These are phyloP conservation scores for Psilocybe mexicana DNA, from an alignment of 1,284 basidiomycete genomes.

Conservation along the genomic window DNA sequence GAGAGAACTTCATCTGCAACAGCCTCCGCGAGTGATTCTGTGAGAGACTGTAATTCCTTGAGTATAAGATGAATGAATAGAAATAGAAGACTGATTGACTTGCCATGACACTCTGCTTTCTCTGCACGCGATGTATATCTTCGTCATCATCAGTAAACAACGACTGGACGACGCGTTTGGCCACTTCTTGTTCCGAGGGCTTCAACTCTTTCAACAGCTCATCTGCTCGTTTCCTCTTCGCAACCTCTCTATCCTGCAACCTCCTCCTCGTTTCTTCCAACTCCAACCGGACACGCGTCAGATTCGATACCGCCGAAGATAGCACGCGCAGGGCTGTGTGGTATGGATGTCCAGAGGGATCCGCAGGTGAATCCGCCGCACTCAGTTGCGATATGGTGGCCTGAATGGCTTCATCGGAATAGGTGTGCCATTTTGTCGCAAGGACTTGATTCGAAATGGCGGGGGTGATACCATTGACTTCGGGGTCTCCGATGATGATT, in stretches of 20 bases:
- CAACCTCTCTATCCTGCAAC: slow-evolving; percentile 59
- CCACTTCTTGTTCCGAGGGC: slow-evolving; percentile 63
- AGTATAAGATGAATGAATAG: not conserved
- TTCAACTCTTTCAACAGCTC: slow-evolving; percentile 56
- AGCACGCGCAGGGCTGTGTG: slow-evolving; percentile 67
- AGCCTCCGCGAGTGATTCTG: slow-evolving; percentile 70
- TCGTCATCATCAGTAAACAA: slow-evolving; percentile 69
- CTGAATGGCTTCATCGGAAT: slow-evolving; percentile 70
- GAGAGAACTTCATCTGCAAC: slow-evolving; percentile 60
- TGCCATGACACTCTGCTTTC: slow-evolving; percentile 59
- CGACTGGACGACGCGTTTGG: slow-evolving; percentile 62
- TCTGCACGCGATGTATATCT: slow-evolving; percentile 45
- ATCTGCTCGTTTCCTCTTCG: slow-evolving; percentile 49
- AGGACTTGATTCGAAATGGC: slow-evolving; percentile 48
- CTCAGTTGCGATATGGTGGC: slow-evolving; percentile 52
- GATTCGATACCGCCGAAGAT: slow-evolving; percentile 61
- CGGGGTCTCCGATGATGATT: slow-evolving; percentile 30
- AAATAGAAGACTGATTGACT: slow-evolving; percentile 24
- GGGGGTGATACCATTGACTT: slow-evolving; percentile 26
- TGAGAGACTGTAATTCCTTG: slow-evolving; percentile 51
- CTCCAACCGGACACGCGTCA: slow-evolving; percentile 57
- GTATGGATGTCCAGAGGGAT: slow-evolving; percentile 56
- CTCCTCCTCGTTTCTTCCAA: slow-evolving; percentile 57
- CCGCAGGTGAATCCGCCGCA: slow-evolving; percentile 43
- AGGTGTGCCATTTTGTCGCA: slow-evolving; percentile 67